phyloP scores from a whole-genome alignment of 1,284 basidiomycete species.

The Heterobasidion parviporum region DNA sequence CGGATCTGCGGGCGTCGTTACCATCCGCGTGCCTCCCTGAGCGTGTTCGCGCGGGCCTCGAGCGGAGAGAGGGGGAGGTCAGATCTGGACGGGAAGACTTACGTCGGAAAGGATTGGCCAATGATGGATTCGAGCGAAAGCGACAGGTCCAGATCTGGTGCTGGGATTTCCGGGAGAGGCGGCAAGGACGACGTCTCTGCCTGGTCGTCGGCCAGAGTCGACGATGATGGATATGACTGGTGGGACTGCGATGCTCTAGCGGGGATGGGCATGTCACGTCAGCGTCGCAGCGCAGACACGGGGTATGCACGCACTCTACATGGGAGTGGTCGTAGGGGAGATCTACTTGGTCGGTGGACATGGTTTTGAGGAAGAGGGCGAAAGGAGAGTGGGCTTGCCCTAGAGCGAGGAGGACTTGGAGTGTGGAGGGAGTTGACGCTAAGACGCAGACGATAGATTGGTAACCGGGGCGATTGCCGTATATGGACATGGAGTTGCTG shows the following conservation, averaged over 20 bases:
- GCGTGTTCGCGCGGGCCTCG: constrained; percentile 1
- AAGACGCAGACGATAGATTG: not conserved
- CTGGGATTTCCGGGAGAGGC: constrained; percentile 46
- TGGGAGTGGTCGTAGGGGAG: too few relatives aligned
- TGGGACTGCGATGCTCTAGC: not conserved
- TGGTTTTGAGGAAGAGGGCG: too few relatives aligned
- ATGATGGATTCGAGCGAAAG: constrained; percentile 43
- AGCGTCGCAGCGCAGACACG: too few relatives aligned
- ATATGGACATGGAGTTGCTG: not conserved
- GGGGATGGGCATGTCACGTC: not conserved
- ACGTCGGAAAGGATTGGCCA: constrained; percentile 5
- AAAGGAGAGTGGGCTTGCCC: too few relatives aligned
- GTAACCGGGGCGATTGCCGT: not conserved
- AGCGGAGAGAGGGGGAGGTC: not conserved
- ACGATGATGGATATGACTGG: not conserved
- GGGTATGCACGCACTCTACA: too few relatives aligned
- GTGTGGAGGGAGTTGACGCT: too few relatives aligned
- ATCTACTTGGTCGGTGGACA: too few relatives aligned
- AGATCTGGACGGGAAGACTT: constrained; percentile 1
- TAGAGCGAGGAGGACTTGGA: not conserved
- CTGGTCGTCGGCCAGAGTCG: not conserved
- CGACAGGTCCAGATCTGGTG: constrained; percentile 40
- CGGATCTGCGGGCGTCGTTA: constrained; percentile 12
- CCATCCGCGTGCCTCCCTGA: not conserved
- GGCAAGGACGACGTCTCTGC: constrained; percentile 4